Base-by-base conservation (phyloP, 805 yeast genomes). In the Danielozyma ontarioensis region DNA sequence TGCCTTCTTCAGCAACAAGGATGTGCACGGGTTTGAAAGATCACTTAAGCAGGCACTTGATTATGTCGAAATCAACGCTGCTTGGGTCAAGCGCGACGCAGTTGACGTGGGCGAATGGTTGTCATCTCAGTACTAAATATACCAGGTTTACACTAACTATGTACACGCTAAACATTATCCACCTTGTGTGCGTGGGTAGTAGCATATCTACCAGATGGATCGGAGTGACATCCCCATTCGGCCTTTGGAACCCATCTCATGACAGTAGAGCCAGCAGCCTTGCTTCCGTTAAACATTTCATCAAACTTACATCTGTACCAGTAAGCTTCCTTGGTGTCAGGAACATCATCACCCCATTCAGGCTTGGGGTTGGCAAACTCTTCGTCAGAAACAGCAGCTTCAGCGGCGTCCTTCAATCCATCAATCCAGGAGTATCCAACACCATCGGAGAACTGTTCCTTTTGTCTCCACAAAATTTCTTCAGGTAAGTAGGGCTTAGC, bases 181-280 rank as follows among this genome's bases (percentile, higher is more conserved):
- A 67, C 70, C 54, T 67, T 66, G 44, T 62, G 57, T 39, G 84
- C 89, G 63, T 93, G 98, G 50, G 83, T 78, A 70, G 84, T 78
- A 48, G 95, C 97, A 58, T 72, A 90, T 71, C 99, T 85, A 46
- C 99, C 99, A 36, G 96, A 84, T 34, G 99, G 99, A 66, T 93
- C 99, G 53, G 82, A 96, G 55, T 89, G 88, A 70, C 98, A 93
- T 48, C 99, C 99, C 99, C 99, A 93, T 64, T 93, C 98, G 43
- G 97, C 97, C 76, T 93, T 93, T 60, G 99, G 99, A 65, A 93
- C 68, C 99, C 99, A 93, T 76, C 98, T 83, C 97, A 86, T 88
- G 40, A 93, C 99, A 13, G 98, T 93, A 26, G 79, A 69, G 39
- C 96, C 97, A 45, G 95, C 98, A 46, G 96, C 93, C 64, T 79